Base-by-base conservation (phyloP, 2,329 filamentous ascomycete genomes). In the Colletotrichum musicola region DNA sequence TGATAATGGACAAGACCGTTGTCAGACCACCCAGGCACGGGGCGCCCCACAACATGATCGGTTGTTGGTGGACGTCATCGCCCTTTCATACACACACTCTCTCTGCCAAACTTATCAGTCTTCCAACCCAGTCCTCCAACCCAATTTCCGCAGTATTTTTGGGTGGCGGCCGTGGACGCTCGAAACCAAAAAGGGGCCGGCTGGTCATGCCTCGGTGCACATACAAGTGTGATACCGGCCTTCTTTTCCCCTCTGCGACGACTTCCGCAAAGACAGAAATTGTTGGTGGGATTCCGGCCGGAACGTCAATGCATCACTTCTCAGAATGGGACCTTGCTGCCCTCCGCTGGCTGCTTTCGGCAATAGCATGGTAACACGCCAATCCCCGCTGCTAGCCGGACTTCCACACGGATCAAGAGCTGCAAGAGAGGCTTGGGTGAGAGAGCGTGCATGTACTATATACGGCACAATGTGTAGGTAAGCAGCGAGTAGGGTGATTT, bases 1-100 rank as follows among this genome's bases (percentile, higher is more conserved):
- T 56, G 62, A 51, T 54, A 35, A 61, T 50, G 50, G 38, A 51
- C 56, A 51, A 61, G 44, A 30, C 62, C 42, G 56, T 60, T 61
- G 62, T 69, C 66, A 69, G 62, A 69, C 55, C 50, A 69, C 44
- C 25, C 49, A 55, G 42, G 62, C 55, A 50, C 62, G 58, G 38
- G 64, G 46, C 38, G 38, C 62, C 62, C 62, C 66, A 56, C 4
- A 44, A 44, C 53, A 38, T 44, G 7, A 13, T 62, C 50, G 44
- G 60, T 49, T 38, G 51, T 56, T n/a, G 20, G 49, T 10, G 62
- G 55, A 61, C 62, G 55, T 69, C 66, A 69, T 69, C 27, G 10
- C 7, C 30, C 30, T 35, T 10, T 35, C 30, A 35, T 35, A 35
- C 10, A 35, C 30, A 35, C 30, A 35, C 30, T 10, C 30, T 35